Evolutionary conservation across 1,284 basidiomycete genomes (phyloP), one percentile per base, ranked within the genome.

Genomic region (Cryptococcus sp.): DNA sequence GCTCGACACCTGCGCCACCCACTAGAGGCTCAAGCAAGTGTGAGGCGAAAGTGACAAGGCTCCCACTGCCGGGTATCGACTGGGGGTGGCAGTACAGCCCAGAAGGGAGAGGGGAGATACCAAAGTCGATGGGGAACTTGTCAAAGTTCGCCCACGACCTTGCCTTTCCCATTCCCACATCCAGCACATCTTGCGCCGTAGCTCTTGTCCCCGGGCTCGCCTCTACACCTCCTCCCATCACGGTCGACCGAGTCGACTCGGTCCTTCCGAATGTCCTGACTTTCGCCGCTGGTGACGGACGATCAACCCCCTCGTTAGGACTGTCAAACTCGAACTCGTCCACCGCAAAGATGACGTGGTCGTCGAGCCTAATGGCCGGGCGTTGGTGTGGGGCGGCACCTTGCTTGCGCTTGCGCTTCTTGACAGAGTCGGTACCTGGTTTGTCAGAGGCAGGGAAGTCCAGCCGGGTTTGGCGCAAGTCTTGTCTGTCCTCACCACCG

Each of bases 71-170:
- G 2, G 67, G 59, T 2, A 70, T 52, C 8, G 67, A 64, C 8
- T 47, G 37, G 1, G 52, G 16, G 6, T 45, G 18, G 50, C 72
- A 73, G 33, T 60, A 68, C 6, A 76, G 60, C 1, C 72, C 76
- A 24, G 69, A 70, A 6, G 75, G 76, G 1, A 78, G 60, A 8
- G 76, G 76, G 3, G 63, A 61, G 33, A 78, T 72, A 16, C 68
- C 71, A 52, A 77, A 78, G 54, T 76, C 74, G 46, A 75, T 59
- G 2, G 74, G 70, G 50, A 75, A 75, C 16, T 65, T 63, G 23
- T 75, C 73, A 45, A 77, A 68, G 47, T 76, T 72, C 4, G 69
- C 71, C 76, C 76, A 78, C 11, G 75, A 76, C 44, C 70, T 56
- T n/a, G 71, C 72, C 50, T 69, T 70, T 16, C 73, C 75, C 1